Conservation (phyloP, 257 asterid genomes). For the Henckelia pumila region DNA sequence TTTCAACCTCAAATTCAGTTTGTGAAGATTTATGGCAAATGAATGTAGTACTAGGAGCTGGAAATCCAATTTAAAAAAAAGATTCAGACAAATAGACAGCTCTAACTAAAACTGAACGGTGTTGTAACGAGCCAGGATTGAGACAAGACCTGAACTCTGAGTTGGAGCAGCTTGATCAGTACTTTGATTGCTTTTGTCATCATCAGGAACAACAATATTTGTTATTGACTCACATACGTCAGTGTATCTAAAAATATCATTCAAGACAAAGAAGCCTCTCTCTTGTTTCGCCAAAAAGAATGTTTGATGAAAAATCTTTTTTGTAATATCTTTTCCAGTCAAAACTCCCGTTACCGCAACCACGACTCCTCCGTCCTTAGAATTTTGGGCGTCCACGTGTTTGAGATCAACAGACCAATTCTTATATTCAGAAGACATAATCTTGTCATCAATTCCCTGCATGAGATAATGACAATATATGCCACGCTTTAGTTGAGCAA, state of each 20-base stretch:
- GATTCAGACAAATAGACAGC: neutral
- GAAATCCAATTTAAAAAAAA: neutral
- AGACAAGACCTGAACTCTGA: conserved; percentile 24
- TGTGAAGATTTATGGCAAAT: conserved; percentile 5
- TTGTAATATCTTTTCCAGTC: conserved; percentile 25
- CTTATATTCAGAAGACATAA: conserved; percentile 52
- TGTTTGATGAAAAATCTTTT: conserved; percentile 45
- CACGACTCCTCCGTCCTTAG: conserved; percentile 46
- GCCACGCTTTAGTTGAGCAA: neutral
- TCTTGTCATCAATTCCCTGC: conserved; percentile 53
- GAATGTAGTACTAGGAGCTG: conserved; percentile 14
- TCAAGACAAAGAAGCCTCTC: conserved; percentile 50
- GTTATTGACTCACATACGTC: conserved; percentile 21
- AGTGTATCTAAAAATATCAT: conserved; percentile 45
- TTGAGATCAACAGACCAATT: conserved; percentile 33
- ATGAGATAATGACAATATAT: neutral
- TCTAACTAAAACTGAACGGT: neutral
- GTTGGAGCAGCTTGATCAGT: conserved; percentile 7
- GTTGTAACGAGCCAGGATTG: neutral
- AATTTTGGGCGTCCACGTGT: conserved; percentile 41
- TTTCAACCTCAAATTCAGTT: conserved; percentile 21
- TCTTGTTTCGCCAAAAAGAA: conserved; percentile 61
- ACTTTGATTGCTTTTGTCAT: conserved; percentile 8
- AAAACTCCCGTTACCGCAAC: conserved; percentile 47
- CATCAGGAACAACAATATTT: conserved; percentile 4